Base-by-base conservation (phyloP, 148 eudicot genomes). In the Polygonum maritimum region DNA sequence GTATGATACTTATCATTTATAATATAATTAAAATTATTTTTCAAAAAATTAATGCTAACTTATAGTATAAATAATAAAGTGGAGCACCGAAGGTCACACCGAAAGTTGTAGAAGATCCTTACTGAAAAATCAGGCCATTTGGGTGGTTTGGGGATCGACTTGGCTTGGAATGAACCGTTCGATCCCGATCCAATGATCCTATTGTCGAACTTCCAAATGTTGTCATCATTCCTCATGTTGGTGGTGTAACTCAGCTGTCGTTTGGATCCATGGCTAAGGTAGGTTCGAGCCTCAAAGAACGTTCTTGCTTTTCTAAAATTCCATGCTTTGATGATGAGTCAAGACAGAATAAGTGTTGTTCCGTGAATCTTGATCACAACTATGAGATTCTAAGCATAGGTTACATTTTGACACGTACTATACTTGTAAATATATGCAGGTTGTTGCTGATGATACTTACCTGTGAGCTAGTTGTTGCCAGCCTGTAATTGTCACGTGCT, bases 161-260 rank as follows among this genome's bases (percentile, higher is more conserved):
- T 92, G 67, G 98, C 98, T 70, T 96, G 99, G 98, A 87, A 83
- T 22, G 99, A 96, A 78, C 99, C 99, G 55, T 88, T 96, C 74
- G 88, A 96, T 80, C 97, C 99, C 1, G 85, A n/a, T n/a, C n/a
- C n/a, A n/a, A 85, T 12, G 97, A 96, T 81, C 87, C 88, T 21
- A 76, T 96, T 78, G 73, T 96, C 76, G 83, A 91, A 87, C 81
- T 86, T 73, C 89, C 91, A 73, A 96, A 92, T 84, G 98, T 96
- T 69, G 77, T 96, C 45, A 69, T 91, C 80, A 96, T 98, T 41
- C 98, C 98, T 40, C 99, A 96, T 83, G 98, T 96, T 88, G 99
- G 91, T 41, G 99, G 97, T 52, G 93, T 96, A 58, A 89, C 99
- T 26, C 90, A 92, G 77, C 70, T 75, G 76, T 83, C 98, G 31